Evolutionary conservation across 495 filamentous ascomycete genomes (phyloP), one percentile per base, ranked within the genome.

Genomic region (Tuber aestivum): DNA sequence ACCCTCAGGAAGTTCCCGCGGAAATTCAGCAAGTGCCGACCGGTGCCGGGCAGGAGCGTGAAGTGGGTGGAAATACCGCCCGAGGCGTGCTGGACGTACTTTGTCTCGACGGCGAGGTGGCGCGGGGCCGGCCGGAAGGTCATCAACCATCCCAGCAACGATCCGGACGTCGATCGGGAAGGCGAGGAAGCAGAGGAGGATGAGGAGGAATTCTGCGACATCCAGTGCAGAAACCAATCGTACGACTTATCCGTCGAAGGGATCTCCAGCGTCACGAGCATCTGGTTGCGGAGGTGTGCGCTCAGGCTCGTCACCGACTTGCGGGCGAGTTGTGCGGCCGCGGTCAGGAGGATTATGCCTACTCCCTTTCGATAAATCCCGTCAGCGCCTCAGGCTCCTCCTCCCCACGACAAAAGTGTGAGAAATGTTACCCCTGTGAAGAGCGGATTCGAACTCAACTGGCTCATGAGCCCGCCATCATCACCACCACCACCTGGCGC

Each of bases 261-360:
- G 83, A 99, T 97, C 83, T 98, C 96, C 78, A 98, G 88, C 81
- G 97, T 92, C 72, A 98, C 93, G 14, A 99, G 91, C 86, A 99
- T 90, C 71, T 94, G 92, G 69, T 92, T 89, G 61, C 92, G 92
- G 72, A 97, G 84, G 73, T 97, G 88, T 56, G 86, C 86, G 38
- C 90, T 90, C 71, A 90, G 90, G 82, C 89, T 86, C 73, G 92
- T 90, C 74, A 91, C 76, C 37, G 90, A 91, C 79, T 89, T 90
- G 69, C 95, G 94, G 27, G 90, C 91, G 74, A 94, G 87, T 0
- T 92, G 91, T 71, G 92, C 85, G 48, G 88, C 90, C 48, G 93
- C 92, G 72, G 93, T 95, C 42, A 98, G 87, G 37, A 90, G 93
- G 79, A 94, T 94, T 38, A 99, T 92, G 76, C 96, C 96, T 74